Evolutionary conservation across 1,139 yeast species (phyloP).

Genomic region (Yamadazyma triangularis): DNA sequence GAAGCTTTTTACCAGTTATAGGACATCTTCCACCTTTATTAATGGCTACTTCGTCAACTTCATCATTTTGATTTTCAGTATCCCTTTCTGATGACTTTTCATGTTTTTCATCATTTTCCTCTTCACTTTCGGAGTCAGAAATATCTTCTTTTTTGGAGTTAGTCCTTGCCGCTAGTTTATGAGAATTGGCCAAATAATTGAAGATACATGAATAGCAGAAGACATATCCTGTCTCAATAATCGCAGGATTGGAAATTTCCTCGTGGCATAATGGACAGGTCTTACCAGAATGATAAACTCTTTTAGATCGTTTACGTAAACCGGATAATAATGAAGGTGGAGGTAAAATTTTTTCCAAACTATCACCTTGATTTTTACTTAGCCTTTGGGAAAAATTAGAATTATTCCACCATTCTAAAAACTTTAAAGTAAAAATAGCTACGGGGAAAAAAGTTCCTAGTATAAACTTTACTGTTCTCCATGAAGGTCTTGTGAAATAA

Average conservation of each 20-base stretch:
- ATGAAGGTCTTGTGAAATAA: conserved; percentile 36
- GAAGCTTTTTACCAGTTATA: conserved; percentile 64
- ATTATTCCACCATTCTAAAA: conserved; percentile 93
- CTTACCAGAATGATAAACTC: conserved; percentile 27
- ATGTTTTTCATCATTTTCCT: conserved; percentile 6
- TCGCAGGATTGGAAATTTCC: conserved; percentile 71
- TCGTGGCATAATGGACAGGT: conserved; percentile 72
- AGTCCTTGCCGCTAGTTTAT: conserved; percentile 28
- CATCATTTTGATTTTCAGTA: not conserved
- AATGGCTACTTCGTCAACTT: conserved; percentile 13
- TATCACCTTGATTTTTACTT: conserved; percentile 47
- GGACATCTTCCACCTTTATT: conserved; percentile 79
- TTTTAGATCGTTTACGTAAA: conserved; percentile 7
- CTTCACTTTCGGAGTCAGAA: conserved; percentile 17
- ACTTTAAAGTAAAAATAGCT: conserved; percentile 78
- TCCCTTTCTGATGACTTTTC: conserved; percentile 11
- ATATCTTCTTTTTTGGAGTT: conserved; percentile 12
- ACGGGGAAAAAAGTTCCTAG: conserved; percentile 69
- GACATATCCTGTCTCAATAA: conserved; percentile 87
- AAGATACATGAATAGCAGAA: conserved; percentile 87
- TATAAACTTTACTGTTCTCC: conserved; percentile 31
- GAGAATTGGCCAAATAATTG: conserved; percentile 51
- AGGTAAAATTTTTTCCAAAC: conserved; percentile 50
- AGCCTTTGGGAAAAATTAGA: conserved; percentile 68
- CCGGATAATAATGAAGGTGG: conserved; percentile 38